Base-by-base conservation (phyloP, 2,329 filamentous ascomycete species). In the Rhexocercosporidium sp. region DNA sequence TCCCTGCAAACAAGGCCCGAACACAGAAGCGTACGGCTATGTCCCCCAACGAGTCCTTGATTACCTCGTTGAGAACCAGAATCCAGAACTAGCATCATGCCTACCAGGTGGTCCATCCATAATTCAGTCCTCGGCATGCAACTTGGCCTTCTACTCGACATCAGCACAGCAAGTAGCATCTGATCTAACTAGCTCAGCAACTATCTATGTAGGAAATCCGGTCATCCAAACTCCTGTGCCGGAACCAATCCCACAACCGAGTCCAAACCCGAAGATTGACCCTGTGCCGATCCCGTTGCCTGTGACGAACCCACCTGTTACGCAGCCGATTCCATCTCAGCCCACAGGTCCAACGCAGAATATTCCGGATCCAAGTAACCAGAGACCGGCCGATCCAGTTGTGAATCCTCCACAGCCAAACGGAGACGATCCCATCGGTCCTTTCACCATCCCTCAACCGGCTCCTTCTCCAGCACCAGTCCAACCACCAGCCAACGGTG, bases 41-140 rank as follows among this genome's bases (percentile, higher is more conserved):
- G 51, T 70, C 11, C 71, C 71, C 4, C 64, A 70, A 49, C 62
- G 64, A 0, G 34, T 73, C 3, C 53, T 73, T n/a, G 65, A 69
- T 27, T 70, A 64, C 41, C 46, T 73, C 12, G 61, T 59, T 27
- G 27, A 37, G 29, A 49, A 68, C 25, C 65, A 70, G 49, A 68
- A 66, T 47, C 65, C 67, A 16, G 71, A 65, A 18, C 22, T 71
- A 18, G 51, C 31, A 3, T 54, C 62, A 14, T 71, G 69, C 49
- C 29, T 66, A 3, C 66, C 70, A 20, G 71, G 44, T 31, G 71
- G 70, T 6, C 71, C 71, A 1, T 67, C 66, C 5, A 69, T 72
- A 27, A 22, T 66, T 37, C 57, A 46, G 20, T 5, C 12, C 5
- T 3, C 37, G 0, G 7, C 4, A 14, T 65, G 54, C 22, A 8